Base-by-base conservation (phyloP, 345 rosid species). In the Hibiscus tridactylites region DNA sequence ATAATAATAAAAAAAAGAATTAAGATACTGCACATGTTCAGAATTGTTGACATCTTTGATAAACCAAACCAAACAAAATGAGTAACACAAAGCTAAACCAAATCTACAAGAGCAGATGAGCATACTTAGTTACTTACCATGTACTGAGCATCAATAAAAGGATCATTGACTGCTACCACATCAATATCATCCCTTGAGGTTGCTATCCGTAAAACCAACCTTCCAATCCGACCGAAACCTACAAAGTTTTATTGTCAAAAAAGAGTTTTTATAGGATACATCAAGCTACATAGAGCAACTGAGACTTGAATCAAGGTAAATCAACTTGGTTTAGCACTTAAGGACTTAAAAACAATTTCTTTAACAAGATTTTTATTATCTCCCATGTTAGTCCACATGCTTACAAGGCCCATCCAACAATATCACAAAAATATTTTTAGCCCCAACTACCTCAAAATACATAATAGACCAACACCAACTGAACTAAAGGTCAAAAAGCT, bases 201-300 rank as follows among this genome's bases (percentile, higher is more conserved):
- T 70, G 99, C 98, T 70, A 96, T 79, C 31, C 99, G 87, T 68
- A 96, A 82, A 70, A 96, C 98, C 87, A 96, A 78, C 83, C 99
- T 85, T 70, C 99, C 99, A 75, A 96, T 96, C 19, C 99, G 93
- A 76, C 99, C 99, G 85, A 92, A 96, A 74, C 99, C 99, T 95
- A 86, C 74, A 71, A 5, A 24, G 42, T 50, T 15, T n/a, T 52
- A 73, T 15, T 21, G 28, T 9, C 9, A 52, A 56, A 74, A 31
- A 19, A 6, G 63, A 35, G 61, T 62, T 21, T 4, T 9, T 17
- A 26, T 13, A 39, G 26, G 53, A 57, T 24, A 58, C 35, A 46
- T 47, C 3, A 28, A 26, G 70, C 54, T 13, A 66, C 8, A 53
- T 26, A 46, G 7, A 47, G 70, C 21, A 66, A 47, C 71, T 11